These are phyloP conservation scores for Talaromyces islandicus DNA, from an alignment of 2,329 filamentous ascomycete genomes.

Conservation along the genomic window DNA sequence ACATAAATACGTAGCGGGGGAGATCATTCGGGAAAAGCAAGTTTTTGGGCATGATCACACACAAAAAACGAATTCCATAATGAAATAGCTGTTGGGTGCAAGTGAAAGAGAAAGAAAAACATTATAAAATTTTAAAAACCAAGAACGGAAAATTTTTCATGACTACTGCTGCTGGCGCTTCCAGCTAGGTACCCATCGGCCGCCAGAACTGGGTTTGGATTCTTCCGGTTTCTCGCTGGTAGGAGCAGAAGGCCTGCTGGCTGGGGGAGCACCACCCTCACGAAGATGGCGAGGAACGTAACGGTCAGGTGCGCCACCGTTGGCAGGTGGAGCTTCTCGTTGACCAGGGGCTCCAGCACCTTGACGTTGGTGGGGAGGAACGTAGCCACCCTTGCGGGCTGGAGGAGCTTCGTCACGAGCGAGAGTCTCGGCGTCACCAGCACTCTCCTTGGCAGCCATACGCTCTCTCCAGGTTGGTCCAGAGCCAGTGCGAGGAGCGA, in stretches of 20 bases:
- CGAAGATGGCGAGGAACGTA: conserved; percentile 7
- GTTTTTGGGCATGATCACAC: not conserved
- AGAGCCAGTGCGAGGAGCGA: conserved; percentile 44
- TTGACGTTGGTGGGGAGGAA: conserved; percentile 36
- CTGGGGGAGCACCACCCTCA: conserved; percentile 21
- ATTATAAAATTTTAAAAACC: conserved; percentile 1
- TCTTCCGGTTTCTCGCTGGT: conserved; percentile 22
- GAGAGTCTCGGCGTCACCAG: conserved; percentile 21
- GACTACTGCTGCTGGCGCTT: conserved; percentile 26
- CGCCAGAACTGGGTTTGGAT: conserved; percentile 16
- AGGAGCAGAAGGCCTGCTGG: conserved; percentile 14
- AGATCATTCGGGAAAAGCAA: not conserved
- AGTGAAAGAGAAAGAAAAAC: not conserved
- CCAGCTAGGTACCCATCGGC: conserved; percentile 33
- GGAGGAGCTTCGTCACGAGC: conserved; percentile 23
- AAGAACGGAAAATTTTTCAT: not conserved
- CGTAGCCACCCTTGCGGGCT: conserved; percentile 29
- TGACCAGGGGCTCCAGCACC: conserved; percentile 24
- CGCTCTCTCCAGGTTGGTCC: conserved; percentile 55
- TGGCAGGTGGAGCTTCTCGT: conserved; percentile 18
- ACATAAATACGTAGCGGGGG: not conserved
- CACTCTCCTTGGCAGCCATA: conserved; percentile 45
- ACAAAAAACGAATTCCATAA: not conserved
- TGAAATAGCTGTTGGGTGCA: not conserved
- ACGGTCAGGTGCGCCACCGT: conserved; percentile 1